Conservation (phyloP, 2,329 filamentous ascomycete genomes). For the Colletotrichum salicis region DNA sequence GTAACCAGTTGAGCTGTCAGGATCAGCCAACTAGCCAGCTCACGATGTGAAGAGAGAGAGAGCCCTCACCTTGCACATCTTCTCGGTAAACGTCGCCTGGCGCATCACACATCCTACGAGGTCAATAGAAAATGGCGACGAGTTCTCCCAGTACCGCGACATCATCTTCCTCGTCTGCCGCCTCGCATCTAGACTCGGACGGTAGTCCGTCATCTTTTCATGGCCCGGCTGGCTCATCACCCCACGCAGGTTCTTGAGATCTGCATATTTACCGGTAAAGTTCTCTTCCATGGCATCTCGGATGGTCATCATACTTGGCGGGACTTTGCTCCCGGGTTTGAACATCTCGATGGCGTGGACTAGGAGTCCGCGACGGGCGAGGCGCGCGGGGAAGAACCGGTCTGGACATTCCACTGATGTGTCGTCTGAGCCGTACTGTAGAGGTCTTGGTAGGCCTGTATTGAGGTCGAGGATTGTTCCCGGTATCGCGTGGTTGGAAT, state of each 20-base stretch:
- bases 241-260: constrained; percentile 17
- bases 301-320: constrained; percentile 22
- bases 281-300: constrained; percentile 22
- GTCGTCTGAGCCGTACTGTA: constrained; percentile 1
- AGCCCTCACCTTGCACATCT: constrained; percentile 35
- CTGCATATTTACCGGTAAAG: constrained; percentile 34
- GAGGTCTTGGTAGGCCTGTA: constrained; percentile 47
- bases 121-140: constrained; percentile 49
- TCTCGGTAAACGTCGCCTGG: constrained; percentile 53
- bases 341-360: constrained; percentile 23
- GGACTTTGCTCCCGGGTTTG: not conserved
- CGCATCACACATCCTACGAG: constrained; percentile 53
- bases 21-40: not conserved
- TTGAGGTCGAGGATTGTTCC: constrained; percentile 66
- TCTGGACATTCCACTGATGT: constrained; percentile 1
- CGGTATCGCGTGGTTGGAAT: constrained; percentile 60
- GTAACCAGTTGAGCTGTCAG: constrained; percentile 73
- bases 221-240: constrained; percentile 19
- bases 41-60: not conserved
- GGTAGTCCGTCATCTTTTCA: constrained; percentile 18
- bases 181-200: constrained; percentile 39
- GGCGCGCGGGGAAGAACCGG: constrained; percentile 30
- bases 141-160: constrained; percentile 54
- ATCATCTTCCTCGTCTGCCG: constrained; percentile 52
- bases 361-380: constrained; percentile 29